A percentile compares a stretch with the other conserved stretches of the same genome.
phyloP scores from a whole-genome alignment of 2,329 filamentous ascomycete genomes.

The Coniochaeta sp. region DNA sequence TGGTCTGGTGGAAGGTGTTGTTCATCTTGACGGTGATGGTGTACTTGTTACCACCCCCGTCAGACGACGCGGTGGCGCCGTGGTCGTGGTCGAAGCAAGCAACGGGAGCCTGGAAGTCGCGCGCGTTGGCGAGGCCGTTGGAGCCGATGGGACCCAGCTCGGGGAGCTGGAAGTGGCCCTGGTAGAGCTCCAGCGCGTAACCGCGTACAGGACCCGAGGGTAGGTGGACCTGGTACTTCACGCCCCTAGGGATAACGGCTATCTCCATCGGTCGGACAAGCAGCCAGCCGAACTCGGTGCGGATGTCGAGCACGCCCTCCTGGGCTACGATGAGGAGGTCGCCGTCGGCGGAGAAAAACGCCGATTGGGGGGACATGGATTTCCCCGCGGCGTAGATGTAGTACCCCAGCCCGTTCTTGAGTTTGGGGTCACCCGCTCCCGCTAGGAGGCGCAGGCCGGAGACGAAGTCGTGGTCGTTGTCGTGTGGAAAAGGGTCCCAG shows the following conservation, averaged over 20 bases:
- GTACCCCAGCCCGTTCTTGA: conserved; percentile 62
- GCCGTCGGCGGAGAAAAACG: conserved; percentile 38
- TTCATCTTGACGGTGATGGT: conserved; percentile 55
- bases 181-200: conserved; percentile 55
- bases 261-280: conserved; percentile 59
- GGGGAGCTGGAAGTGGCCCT: conserved; percentile 50
- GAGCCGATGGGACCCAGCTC: conserved; percentile 53
- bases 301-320: conserved; percentile 56
- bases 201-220: conserved; percentile 50
- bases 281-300: conserved; percentile 57
- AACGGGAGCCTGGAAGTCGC: conserved; percentile 55
- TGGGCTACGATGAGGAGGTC: conserved; percentile 53
- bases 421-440: conserved; percentile 62
- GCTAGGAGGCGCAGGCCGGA: conserved; percentile 52
- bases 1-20: conserved; percentile 52
- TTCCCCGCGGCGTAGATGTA: conserved; percentile 63
- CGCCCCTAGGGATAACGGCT: conserved; percentile 54
- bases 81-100: conserved; percentile 50
- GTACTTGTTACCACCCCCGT: no score
- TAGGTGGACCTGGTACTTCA: conserved; percentile 29
- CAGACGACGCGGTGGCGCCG: no score
- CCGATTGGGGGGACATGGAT: conserved; percentile 57
- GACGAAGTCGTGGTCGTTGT: conserved; percentile 31
- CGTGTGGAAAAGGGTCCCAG: conserved; percentile 60
- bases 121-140: conserved; percentile 49